Evolutionary conservation across 352 stramenopile genomes (phyloP).

Genomic region (Saprolegnia parasitica): DNA sequence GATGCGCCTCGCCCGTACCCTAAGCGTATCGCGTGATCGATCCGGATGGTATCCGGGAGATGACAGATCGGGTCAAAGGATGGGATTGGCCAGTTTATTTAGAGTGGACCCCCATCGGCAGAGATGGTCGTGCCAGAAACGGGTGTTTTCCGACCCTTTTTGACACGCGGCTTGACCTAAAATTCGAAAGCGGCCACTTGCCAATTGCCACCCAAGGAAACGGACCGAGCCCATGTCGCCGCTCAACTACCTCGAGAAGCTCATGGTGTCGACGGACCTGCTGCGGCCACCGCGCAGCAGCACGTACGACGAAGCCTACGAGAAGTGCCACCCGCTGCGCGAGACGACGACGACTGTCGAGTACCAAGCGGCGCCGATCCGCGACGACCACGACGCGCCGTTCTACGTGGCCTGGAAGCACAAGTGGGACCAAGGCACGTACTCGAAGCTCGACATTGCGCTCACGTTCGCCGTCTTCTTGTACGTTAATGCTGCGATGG

Average conservation of each 20-base stretch:
- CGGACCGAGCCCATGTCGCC: constrained; percentile 24
- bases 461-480: constrained; percentile 9
- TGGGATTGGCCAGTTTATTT: no score
- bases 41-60: background rate
- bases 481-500: constrained; percentile 20
- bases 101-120: no score
- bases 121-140: background rate
- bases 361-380: background rate
- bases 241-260: constrained; percentile 29
- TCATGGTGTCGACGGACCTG: constrained; percentile 19
- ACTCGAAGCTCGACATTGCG: constrained; percentile 23
- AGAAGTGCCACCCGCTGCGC: background rate
- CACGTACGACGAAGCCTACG: background rate
- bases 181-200: background rate
- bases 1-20: background rate
- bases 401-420: background rate
- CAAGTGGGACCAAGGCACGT: constrained; percentile 25
- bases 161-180: background rate
- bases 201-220: constrained; percentile 8
- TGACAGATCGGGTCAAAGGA: background rate
- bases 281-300: background rate
- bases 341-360: background rate
- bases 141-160: background rate
- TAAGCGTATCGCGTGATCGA: background rate
- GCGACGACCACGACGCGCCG: background rate